Base-by-base conservation (phyloP, 2,329 filamentous ascomycete species). In the Ophiostoma novo-ulmi region DNA sequence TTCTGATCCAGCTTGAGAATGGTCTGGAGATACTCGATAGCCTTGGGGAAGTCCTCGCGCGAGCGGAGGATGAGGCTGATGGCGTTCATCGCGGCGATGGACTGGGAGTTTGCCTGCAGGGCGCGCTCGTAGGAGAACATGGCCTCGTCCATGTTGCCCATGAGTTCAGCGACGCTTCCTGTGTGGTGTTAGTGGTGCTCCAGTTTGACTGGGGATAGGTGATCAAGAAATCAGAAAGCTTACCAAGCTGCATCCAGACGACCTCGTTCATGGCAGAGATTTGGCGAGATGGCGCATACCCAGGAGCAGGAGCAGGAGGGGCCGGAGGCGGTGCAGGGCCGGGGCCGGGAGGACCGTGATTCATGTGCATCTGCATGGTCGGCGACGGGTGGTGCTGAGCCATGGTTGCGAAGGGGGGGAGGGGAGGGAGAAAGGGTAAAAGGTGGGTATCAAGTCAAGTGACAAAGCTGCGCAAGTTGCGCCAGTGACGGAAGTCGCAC, bases 211-310 rank as follows among this genome's bases (percentile, higher is more conserved):
- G 31, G 31, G 31, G 31, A 3, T 31, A 31, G 31, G 31, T 31
- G 31, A 13, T 5, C 3, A 61, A 2, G 48, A 10, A 39, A 35
- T 6, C 2, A 17, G n/a, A 2, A 11, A 8, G 80, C 88, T 74
- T 89, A 97, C 93, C 94, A 75, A 98, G 91, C 79, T 95, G 91
- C 77, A 97, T 86, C 94, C 94, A 98, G 70, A 97, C 89, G 67
- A 86, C 85, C 81, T 98, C 94, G 77, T 97, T 98, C 77, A 94
- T 86, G 7, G 87, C 83, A 6, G 88, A 85, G 69, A 97, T 87
- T 78, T 92, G 90, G 76, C 94, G 91, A 75, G 91, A 88, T 31
- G 91, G 86, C 68, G 86, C 83, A 75, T 87, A 87, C 75, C 79
- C 79, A 73, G 82, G 78, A 76, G 86, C 58, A 13, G 82, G 78